These are phyloP conservation scores for Zizania palustris DNA, from an alignment of 202 grass and related monocot species.

Conservation along the genomic window DNA sequence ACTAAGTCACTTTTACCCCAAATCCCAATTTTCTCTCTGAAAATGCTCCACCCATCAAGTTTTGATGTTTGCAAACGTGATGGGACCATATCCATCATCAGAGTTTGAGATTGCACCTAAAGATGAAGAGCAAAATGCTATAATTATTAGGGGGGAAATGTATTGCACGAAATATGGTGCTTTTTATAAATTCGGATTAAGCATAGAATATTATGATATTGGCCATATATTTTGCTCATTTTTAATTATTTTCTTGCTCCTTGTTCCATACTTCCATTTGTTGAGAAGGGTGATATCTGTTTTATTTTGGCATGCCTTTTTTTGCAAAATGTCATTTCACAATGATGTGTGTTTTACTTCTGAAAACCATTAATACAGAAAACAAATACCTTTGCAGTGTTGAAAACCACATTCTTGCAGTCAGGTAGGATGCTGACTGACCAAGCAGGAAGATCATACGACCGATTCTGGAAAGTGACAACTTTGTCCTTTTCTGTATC, in stretches of 20 bases:
- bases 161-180: background rate
- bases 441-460: constrained; percentile 92
- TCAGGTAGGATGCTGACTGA: constrained; percentile 97
- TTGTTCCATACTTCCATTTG: constrained; percentile 30
- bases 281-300: constrained; percentile 22
- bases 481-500: constrained; percentile 70
- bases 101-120: constrained; percentile 81
- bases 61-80: constrained; percentile 58
- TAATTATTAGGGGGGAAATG: background rate
- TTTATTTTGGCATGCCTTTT: background rate
- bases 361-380: constrained; percentile 9
- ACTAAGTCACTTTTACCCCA: constrained; percentile 74
- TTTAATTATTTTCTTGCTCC: constrained; percentile 23
- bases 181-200: constrained; percentile 1
- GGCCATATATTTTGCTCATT: constrained; percentile 13
- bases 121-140: constrained; percentile 17
- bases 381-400: constrained; percentile 80
- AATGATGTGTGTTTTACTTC: constrained; percentile 18
- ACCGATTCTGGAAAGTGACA: constrained; percentile 64
- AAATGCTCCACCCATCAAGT: constrained; percentile 63
- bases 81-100: constrained; percentile 65
- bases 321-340: background rate
- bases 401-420: constrained; percentile 89
- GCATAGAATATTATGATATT: constrained; percentile 16
- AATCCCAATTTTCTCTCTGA: constrained; percentile 69